A percentile compares a stretch with the other conserved stretches of the same genome.
phyloP scores from a whole-genome alignment of 345 rosid species.

The Hibiscus trionum region DNA sequence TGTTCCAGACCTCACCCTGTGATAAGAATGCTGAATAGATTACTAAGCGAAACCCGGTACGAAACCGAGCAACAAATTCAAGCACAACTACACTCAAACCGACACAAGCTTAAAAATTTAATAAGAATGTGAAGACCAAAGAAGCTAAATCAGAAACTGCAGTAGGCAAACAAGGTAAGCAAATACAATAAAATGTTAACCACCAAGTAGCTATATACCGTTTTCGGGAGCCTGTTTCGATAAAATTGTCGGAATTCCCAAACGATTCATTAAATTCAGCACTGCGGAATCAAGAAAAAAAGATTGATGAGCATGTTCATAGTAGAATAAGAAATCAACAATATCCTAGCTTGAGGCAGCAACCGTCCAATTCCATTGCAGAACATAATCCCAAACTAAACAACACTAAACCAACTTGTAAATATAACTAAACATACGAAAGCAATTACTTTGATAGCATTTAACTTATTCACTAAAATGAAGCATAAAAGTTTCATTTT shows the following conservation, averaged over 20 bases:
- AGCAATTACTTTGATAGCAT: not conserved
- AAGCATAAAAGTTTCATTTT: not conserved
- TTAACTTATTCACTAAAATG: not conserved
- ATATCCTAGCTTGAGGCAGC: not conserved
- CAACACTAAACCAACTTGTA: not conserved
- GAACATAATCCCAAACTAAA: not conserved
- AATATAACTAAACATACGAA: not conserved
- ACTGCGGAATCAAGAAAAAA: conserved; percentile 12
- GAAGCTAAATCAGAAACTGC: not conserved
- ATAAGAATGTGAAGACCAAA: not conserved
- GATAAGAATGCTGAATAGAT: not conserved
- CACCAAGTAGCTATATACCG: not conserved
- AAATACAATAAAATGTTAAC: not conserved
- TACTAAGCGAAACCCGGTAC: not conserved
- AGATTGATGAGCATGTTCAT: not conserved
- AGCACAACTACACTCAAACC: not conserved
- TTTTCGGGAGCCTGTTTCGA: not conserved
- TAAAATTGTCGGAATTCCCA: conserved; percentile 13
- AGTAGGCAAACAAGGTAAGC: not conserved
- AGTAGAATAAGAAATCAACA: not conserved
- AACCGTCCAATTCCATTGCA: not conserved
- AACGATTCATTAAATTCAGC: conserved; percentile 26
- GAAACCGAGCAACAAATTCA: not conserved
- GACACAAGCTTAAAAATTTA: not conserved
- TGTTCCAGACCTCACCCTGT: conserved; percentile 18